phyloP scores from a whole-genome alignment of 306 rosid species.

The Cicer arietinum region DNA sequence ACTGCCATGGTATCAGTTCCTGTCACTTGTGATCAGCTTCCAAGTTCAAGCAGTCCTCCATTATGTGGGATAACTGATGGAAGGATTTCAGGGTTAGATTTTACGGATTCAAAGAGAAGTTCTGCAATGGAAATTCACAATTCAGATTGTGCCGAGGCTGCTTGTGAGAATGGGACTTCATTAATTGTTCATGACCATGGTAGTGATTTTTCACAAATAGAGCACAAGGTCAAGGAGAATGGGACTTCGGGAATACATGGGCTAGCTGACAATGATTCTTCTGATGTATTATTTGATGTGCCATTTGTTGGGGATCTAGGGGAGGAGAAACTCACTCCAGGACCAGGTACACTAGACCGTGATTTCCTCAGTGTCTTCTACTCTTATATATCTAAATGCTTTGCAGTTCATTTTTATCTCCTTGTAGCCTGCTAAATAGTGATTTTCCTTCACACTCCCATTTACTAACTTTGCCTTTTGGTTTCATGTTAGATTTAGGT shows the following conservation, averaged over 20 bases:
- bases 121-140: conserved; percentile 42
- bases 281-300: conserved; percentile 65
- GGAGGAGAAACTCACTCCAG: conserved; percentile 67
- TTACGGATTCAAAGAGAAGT: conserved; percentile 60
- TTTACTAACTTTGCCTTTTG: conserved; percentile 9
- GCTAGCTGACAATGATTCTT: conserved; percentile 56
- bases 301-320: conserved; percentile 58
- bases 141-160: conserved; percentile 55
- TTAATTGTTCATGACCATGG: conserved; percentile 59
- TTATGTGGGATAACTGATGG: conserved; percentile 59
- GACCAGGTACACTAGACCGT: conserved; percentile 65
- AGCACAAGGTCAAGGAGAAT: conserved; percentile 57
- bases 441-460: neutral
- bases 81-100: conserved; percentile 59
- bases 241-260: conserved; percentile 55
- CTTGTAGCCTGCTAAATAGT: conserved; percentile 7
- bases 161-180: conserved; percentile 66
- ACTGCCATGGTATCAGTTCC: conserved; percentile 87
- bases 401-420: conserved; percentile 14
- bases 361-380: conserved; percentile 4
- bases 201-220: conserved; percentile 51
- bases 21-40: conserved; percentile 68
- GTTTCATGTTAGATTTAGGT: conserved; percentile 27
- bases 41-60: conserved; percentile 62
- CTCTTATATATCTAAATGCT: conserved; percentile 9